phyloP scores from a whole-genome alignment of 176 grass and related monocot genomes.

The Phyllostachys edulis region DNA sequence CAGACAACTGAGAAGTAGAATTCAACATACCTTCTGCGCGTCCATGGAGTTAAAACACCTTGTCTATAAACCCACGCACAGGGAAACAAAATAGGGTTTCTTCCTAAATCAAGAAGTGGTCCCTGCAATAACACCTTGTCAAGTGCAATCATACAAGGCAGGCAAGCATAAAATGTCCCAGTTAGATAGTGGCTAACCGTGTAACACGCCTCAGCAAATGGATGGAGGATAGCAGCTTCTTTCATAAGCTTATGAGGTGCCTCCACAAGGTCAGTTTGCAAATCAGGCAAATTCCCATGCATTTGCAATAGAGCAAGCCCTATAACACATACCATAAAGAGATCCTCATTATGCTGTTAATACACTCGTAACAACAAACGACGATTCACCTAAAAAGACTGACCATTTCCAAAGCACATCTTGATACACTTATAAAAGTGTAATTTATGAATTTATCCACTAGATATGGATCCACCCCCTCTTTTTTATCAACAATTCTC shows the following conservation, averaged over 20 bases:
- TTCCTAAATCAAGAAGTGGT: constrained; percentile 92
- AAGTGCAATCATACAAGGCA: constrained; percentile 27
- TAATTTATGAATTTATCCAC: not conserved
- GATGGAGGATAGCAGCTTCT: constrained; percentile 76
- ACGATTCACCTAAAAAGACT: not conserved
- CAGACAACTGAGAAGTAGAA: not conserved
- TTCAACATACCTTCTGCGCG: constrained; percentile 60
- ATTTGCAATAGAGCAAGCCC: constrained; percentile 93
- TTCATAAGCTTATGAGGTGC: constrained; percentile 66
- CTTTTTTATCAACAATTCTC: not conserved
- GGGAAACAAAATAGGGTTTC: constrained; percentile 96
- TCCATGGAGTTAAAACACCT: constrained; percentile 90
- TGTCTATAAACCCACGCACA: constrained; percentile 97
- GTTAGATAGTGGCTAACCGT: constrained; percentile 53
- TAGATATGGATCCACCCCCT: not conserved
- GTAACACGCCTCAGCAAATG: constrained; percentile 91
- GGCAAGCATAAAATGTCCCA: not conserved
- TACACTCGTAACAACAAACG: not conserved
- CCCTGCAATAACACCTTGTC: constrained; percentile 61
- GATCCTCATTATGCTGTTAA: constrained; percentile 14
- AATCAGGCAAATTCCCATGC: constrained; percentile 48
- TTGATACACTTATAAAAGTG: not conserved
- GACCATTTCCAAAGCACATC: not conserved
- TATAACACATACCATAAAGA: constrained; percentile 39
- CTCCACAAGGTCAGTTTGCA: constrained; percentile 56